phyloP scores from a whole-genome alignment of 2,329 filamentous ascomycete species.

The Coniochaeta sp. region DNA sequence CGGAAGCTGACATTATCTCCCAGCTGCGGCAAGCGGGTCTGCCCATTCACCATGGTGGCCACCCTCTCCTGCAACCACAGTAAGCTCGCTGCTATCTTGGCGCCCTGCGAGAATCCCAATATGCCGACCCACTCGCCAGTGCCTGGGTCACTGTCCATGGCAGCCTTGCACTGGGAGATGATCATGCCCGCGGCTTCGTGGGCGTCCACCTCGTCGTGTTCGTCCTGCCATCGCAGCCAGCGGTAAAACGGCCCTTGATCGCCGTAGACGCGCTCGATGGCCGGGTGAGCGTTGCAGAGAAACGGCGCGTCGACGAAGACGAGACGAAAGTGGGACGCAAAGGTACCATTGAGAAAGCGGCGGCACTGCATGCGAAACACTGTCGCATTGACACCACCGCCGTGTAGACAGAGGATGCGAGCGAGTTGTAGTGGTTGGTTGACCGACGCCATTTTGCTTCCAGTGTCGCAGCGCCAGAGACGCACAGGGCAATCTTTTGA shows the following conservation, averaged over 20 bases:
- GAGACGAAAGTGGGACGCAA: constrained; percentile 56
- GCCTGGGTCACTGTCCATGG: constrained; percentile 45
- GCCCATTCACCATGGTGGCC: neutral
- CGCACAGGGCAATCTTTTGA: too few species aligned
- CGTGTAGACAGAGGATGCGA: constrained; percentile 74
- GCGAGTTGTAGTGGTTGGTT: constrained; percentile 32
- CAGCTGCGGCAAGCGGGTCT: neutral
- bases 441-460: neutral
- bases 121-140: constrained; percentile 52
- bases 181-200: constrained; percentile 15
- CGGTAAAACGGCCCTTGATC: constrained; percentile 57
- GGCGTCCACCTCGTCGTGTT: constrained; percentile 1
- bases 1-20: constrained; percentile 35
- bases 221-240: constrained; percentile 16
- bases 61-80: constrained; percentile 51
- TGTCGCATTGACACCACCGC: constrained; percentile 64
- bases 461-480: too few species aligned
- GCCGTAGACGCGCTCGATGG: constrained; percentile 57
- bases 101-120: constrained; percentile 62
- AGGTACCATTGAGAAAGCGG: constrained; percentile 29
- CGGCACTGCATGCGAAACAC: constrained; percentile 66
- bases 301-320: constrained; percentile 68
- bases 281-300: constrained; percentile 47
- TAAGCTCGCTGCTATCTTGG: constrained; percentile 52
- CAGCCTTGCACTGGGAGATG: constrained; percentile 32